Evolutionary conservation across 306 rosid genomes (phyloP).

Genomic region (Delonix regia): DNA sequence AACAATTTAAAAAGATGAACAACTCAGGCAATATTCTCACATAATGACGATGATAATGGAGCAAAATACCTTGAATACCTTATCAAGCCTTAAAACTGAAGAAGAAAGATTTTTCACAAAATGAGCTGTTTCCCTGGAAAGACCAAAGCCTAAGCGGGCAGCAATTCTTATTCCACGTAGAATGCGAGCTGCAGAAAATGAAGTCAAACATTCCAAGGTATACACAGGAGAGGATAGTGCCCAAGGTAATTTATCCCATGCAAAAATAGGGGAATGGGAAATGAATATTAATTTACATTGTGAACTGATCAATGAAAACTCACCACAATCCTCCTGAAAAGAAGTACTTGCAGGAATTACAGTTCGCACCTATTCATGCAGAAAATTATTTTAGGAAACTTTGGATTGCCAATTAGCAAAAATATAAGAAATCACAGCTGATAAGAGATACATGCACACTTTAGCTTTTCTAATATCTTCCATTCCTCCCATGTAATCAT

Average conservation of each 20-base stretch:
- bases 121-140: slow-evolving; percentile 79
- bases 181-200: slow-evolving; percentile 76
- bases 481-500: slow-evolving; percentile 88
- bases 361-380: slow-evolving; percentile 73
- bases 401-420: slow-evolving; percentile 35
- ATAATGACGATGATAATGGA: slow-evolving; percentile 28
- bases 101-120: slow-evolving; percentile 54
- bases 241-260: background rate
- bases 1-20: slow-evolving; percentile 34
- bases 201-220: slow-evolving; percentile 20
- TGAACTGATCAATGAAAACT: slow-evolving; percentile 33
- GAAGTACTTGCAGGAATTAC: slow-evolving; percentile 73
- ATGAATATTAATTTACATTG: background rate
- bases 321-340: slow-evolving; percentile 89
- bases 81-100: slow-evolving; percentile 71
- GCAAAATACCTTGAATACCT: slow-evolving; percentile 54
- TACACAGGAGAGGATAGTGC: background rate
- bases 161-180: slow-evolving; percentile 86
- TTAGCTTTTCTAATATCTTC: slow-evolving; percentile 71
- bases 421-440: slow-evolving; percentile 38
- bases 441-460: slow-evolving; percentile 60
- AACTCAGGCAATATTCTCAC: slow-evolving; percentile 32
- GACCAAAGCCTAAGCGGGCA: slow-evolving; percentile 80
- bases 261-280: background rate
- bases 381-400: slow-evolving; percentile 42